Base-by-base conservation (phyloP, 2,329 filamentous ascomycete species). In the Exophiala sideris region DNA sequence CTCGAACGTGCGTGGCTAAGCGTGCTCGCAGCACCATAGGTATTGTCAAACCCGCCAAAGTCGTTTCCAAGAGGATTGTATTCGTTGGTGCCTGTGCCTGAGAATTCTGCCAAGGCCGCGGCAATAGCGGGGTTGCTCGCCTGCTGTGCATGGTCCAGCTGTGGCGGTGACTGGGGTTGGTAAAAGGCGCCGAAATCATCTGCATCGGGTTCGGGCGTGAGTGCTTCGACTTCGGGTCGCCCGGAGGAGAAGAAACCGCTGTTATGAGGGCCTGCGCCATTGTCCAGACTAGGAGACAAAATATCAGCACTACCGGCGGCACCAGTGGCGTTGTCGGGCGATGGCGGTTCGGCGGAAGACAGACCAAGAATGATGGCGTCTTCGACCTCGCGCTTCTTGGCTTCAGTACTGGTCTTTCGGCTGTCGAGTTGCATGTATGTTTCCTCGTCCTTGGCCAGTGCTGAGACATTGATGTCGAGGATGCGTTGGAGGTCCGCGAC, bases 321-420 rank as follows among this genome's bases (percentile, higher is more conserved):
- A 32, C 70, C 70, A 38, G 66, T 67, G n/a, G 72, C 57, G 62
- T 76, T 67, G 45, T 76, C 70, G 7, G 76, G 74, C 2, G 77
- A 75, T 3, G 77, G 73, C 8, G 24, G 41, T 24, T 82, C 76
- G 7, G 84, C 80, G 1, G 82, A 80, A 11, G 84, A 83, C 18
- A 96, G 79, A 7, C 89, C 89, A 48, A 87, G 84, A 81, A 99
- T 90, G 62, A 99, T 97, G 45, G 84, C 86, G 61, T 92, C 84
- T 70, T 99, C 94, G 6, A 99, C 91, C 45, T 94, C 87, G 48
- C 86, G 84, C 71, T 95, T 95, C 73, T 89, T 91, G 14, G 79
- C 75, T 64, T 96, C 91, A 12, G 91, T 89, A 52, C 85, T 83
- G 2, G 76, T 72, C 63, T 87, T 89, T 52, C 86, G 84, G n/a